Conservation (phyloP, 352 stramenopile species). For the Pythium dissotocum region DNA sequence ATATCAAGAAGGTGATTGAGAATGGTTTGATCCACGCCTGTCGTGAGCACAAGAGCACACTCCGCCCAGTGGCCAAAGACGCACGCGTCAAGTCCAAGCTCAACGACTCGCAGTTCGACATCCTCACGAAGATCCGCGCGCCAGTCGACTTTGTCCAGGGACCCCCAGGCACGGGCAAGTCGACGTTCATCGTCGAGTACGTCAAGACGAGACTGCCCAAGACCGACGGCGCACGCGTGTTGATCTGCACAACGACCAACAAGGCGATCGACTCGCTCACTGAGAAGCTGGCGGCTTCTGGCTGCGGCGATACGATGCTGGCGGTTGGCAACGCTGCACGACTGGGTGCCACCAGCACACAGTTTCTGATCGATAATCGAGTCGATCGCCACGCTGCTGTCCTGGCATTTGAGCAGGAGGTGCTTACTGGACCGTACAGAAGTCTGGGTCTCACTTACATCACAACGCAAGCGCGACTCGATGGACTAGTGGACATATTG, state of each 20-base stretch:
- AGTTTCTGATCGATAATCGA: not conserved
- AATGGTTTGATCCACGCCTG: not conserved
- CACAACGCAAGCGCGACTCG: not conserved
- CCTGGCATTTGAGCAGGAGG: not conserved
- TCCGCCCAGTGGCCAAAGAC: not conserved
- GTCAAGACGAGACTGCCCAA: not conserved
- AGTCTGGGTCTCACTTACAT: not conserved
- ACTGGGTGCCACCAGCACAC: not conserved
- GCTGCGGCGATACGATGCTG: not conserved
- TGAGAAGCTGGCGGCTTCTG: constrained; percentile 1
- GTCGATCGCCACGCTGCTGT: not conserved
- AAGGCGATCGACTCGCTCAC: constrained; percentile 13
- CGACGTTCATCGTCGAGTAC: constrained; percentile 6
- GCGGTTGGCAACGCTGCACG: constrained; percentile 4
- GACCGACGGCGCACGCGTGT: not conserved
- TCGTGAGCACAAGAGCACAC: not conserved
- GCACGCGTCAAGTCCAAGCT: not conserved
- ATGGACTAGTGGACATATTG: not conserved
- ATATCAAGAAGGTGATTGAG: not conserved
- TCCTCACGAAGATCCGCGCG: not conserved
- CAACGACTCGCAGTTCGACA: constrained; percentile 1
- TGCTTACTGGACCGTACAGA: not conserved
- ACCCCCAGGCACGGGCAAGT: constrained; percentile 9
- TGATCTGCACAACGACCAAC: constrained; percentile 10
- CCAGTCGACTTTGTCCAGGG: constrained; percentile 10